Evolutionary conservation across 208 protist genomes (phyloP), one percentile per base, ranked within the genome.

Genomic region (Vickermania spadyakhi): DNA sequence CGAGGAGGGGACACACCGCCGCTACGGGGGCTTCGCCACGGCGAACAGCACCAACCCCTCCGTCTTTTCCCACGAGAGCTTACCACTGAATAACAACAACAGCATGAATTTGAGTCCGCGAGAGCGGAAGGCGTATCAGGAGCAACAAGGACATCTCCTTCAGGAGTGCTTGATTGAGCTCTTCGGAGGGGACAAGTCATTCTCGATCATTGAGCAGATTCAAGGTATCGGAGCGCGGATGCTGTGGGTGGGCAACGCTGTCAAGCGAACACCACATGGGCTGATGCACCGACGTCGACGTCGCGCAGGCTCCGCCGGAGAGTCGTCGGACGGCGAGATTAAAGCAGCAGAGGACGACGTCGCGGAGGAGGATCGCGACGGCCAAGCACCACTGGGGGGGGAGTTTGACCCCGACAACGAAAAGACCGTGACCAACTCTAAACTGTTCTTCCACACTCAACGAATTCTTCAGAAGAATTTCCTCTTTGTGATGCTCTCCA

Each of bases 151-250:
- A n/a, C 58, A 66, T 62, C 55, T 86, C 52, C 67, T 78, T 51
- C 66, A 70, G 29, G 84, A 91, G 36, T 88, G 72, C 7, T 55
- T 91, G 30, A 58, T 86, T 22, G 84, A 91, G 70, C 69, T 91
- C 25, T 91, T 91, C 51, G 79, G 78, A 28, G 84, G 84, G 26
- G 70, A 78, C 14, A 75, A 69, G 26, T 27, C 68, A 27, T 55
- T 60, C 18, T 53, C 45, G 26, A 2, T 55, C 31, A 41, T 67
- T 21, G 5, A 45, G 3, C 42, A 64, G 18, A 18, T 45, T n/a
- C 51, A 27, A 7, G 21, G 21, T 28, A 27, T 55, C 26, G 51
- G 51, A 22, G 21, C 21, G 13, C 13, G 21, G n/a, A 55, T 27
- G 51, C 36, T 45, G 36, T 45, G 36, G 36, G 51, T 55, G 13